A percentile compares a stretch with the other conserved stretches of the same genome.
Conservation (phyloP, 2,329 filamentous ascomycete species). For the Beauveria medogensis region DNA sequence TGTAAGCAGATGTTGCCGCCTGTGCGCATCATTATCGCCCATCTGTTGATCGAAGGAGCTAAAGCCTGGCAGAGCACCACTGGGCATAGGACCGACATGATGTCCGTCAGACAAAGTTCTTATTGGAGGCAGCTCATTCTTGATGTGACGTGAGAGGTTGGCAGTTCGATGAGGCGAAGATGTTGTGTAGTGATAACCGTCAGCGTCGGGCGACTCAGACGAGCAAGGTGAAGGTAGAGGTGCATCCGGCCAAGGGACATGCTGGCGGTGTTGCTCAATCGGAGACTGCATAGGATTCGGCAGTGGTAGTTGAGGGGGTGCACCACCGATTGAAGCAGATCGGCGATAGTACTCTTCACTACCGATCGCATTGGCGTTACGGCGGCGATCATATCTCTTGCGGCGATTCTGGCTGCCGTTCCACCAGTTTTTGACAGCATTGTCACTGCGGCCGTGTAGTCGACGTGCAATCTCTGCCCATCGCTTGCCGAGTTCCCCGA, state of each 20-base stretch:
- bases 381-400: constrained; percentile 40
- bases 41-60: constrained; percentile 12
- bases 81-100: background rate
- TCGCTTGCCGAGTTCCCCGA: constrained; percentile 69
- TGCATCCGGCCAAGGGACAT: constrained; percentile 21
- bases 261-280: constrained; percentile 17
- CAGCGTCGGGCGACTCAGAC: constrained; percentile 52
- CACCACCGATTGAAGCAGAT: background rate
- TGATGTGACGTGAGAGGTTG: constrained; percentile 30
- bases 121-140: constrained; percentile 35
- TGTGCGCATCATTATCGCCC: constrained; percentile 7
- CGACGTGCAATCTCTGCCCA: constrained; percentile 89
- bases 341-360: constrained; percentile 9
- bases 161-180: constrained; percentile 45
- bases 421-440: constrained; percentile 97
- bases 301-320: constrained; percentile 17
- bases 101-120: constrained; percentile 9
- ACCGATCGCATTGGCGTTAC: constrained; percentile 18
- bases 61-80: constrained; percentile 22
- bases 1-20: constrained; percentile 18
- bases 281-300: constrained; percentile 11
- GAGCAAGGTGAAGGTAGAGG: constrained; percentile 30
- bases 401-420: constrained; percentile 86
- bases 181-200: constrained; percentile 56
- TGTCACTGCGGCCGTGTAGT: constrained; percentile 80